Evolutionary conservation across 1,284 basidiomycete species (phyloP).

Genomic region (Erythrobasidium hasegawianum): DNA sequence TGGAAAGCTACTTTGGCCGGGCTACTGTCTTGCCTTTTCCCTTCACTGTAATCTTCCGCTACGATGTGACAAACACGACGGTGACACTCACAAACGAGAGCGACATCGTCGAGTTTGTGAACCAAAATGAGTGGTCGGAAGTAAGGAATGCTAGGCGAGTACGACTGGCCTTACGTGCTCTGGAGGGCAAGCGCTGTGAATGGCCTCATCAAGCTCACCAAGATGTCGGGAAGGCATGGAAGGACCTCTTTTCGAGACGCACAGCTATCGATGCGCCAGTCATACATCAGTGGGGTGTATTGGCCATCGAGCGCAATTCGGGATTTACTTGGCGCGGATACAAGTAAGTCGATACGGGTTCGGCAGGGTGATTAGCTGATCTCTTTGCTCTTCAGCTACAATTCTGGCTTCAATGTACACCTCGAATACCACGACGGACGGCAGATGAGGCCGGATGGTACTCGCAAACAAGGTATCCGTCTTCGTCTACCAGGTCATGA

Average conservation of each 20-base stretch:
- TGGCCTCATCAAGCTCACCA: conserved; percentile 10
- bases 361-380: no score
- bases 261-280: conserved; percentile 43
- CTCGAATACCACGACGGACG: conserved; percentile 57
- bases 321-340: conserved; percentile 59
- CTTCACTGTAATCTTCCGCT: conserved; percentile 65
- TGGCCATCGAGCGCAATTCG: conserved; percentile 61
- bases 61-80: conserved; percentile 60
- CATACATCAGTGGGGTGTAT: conserved; percentile 55
- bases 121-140: conserved; percentile 60
- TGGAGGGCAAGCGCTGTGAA: conserved; percentile 57
- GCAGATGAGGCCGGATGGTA: conserved; percentile 43
- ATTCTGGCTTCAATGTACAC: conserved; percentile 66
- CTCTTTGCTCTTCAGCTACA: conserved; percentile 48
- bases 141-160: conserved; percentile 60
- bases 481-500: conserved; percentile 57
- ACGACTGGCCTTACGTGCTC: conserved; percentile 62
- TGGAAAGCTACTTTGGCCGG: conserved; percentile 63
- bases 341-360: conserved; percentile 49
- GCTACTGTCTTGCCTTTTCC: conserved; percentile 76
- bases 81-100: conserved; percentile 55
- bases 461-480: conserved; percentile 47
- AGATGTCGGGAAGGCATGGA: neutral
- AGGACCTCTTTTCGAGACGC: neutral
- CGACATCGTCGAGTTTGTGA: conserved; percentile 61